Conservation (phyloP, 495 filamentous ascomycete species). For the Penicillium pulvis region DNA sequence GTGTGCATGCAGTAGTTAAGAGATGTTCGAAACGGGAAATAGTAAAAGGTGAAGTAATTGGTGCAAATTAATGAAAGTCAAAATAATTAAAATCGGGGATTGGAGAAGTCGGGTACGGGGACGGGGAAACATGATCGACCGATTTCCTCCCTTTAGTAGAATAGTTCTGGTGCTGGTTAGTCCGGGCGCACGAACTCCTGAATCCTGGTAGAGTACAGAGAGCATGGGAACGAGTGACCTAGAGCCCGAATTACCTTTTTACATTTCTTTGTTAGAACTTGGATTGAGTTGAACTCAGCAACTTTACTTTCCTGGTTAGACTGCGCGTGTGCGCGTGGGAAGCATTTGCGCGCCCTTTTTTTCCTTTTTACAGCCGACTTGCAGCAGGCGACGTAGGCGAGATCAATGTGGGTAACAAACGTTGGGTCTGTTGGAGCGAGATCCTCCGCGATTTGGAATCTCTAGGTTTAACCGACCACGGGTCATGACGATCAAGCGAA, state of each 20-base stretch:
- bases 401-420: background rate
- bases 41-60: no score
- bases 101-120: no score
- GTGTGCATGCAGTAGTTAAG: no score
- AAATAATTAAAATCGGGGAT: no score
- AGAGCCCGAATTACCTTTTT: background rate
- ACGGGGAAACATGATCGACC: background rate
- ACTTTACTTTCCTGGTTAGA: background rate
- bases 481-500: background rate
- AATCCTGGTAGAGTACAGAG: background rate
- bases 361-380: background rate
- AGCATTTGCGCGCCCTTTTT: background rate
- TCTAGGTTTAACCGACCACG: background rate
- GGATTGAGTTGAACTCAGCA: no score
- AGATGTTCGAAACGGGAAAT: background rate
- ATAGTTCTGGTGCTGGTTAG: background rate
- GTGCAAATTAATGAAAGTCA: no score
- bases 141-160: background rate
- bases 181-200: background rate
- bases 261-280: background rate
- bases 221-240: no score
- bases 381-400: background rate
- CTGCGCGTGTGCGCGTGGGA: background rate
- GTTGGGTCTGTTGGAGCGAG: background rate
- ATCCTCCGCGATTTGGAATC: constrained; percentile 5